Conservation (phyloP, 495 filamentous ascomycete species). For the Cercophora sp. region DNA sequence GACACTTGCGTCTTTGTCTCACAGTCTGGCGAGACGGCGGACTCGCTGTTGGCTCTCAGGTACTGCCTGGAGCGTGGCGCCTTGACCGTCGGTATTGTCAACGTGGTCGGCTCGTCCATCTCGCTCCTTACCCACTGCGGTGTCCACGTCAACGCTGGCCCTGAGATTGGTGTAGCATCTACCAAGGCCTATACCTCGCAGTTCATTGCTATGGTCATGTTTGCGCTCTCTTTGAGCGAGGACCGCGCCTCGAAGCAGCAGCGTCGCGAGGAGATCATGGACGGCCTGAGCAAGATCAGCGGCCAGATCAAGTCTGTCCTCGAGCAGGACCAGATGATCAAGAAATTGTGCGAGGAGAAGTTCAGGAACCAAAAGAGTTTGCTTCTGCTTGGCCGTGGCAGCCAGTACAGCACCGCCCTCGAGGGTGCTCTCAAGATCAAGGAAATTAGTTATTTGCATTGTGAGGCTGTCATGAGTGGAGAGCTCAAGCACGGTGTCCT, state of each 20-base stretch:
- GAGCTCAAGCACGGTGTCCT: conserved; percentile 98
- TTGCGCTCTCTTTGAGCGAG: conserved; percentile 90
- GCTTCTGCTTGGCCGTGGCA: conserved; percentile 86
- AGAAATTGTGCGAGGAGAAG: conserved; percentile 79
- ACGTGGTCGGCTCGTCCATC: conserved; percentile 96
- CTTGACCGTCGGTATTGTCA: conserved; percentile 95
- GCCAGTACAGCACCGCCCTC: conserved; percentile 93
- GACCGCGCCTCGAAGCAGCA: conserved; percentile 92
- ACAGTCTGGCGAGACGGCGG: conserved; percentile 97
- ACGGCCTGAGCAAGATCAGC: conserved; percentile 80
- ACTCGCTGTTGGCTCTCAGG: conserved; percentile 92
- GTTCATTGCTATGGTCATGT: conserved; percentile 99
- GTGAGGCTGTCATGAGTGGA: conserved; percentile 99
- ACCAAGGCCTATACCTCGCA: conserved; percentile 99
- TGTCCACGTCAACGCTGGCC: conserved; percentile 98
- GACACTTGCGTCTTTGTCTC: conserved; percentile 99
- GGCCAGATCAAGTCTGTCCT: conserved; percentile 88
- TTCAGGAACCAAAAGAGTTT: conserved; percentile 98
- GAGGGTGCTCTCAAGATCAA: conserved; percentile 99
- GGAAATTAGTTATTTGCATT: conserved; percentile 99
- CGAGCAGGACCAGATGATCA: conserved; percentile 87
- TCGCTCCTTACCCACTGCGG: conserved; percentile 97
- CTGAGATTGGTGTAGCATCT: conserved; percentile 97
- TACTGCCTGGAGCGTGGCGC: conserved; percentile 98
- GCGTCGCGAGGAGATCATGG: conserved; percentile 94